A percentile compares a stretch with the other conserved stretches of the same genome.
phyloP scores from a whole-genome alignment of 2,329 filamentous ascomycete species.

The Myotisia sp. region DNA sequence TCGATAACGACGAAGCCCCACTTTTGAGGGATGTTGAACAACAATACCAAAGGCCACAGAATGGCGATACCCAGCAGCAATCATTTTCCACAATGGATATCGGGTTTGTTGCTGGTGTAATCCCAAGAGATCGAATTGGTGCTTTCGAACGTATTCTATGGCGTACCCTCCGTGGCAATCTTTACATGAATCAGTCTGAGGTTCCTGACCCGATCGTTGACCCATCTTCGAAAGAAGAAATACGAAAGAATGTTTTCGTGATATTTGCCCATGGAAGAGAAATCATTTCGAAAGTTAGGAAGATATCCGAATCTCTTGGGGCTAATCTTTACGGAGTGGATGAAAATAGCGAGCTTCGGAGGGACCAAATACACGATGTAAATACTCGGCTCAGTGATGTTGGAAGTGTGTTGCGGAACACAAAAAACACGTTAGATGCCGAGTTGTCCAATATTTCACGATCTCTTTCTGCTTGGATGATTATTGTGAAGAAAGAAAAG shows the following conservation, averaged over 20 bases:
- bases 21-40: constrained; percentile 88
- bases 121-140: constrained; percentile 78
- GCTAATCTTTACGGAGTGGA: constrained; percentile 94
- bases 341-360: constrained; percentile 86
- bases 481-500: constrained; percentile 96
- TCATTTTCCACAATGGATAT: constrained; percentile 98
- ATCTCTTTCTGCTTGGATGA: constrained; percentile 90
- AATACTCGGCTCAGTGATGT: constrained; percentile 86
- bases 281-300: constrained; percentile 95
- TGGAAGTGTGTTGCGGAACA: constrained; percentile 83
- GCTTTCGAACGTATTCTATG: constrained; percentile 96
- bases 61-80: constrained; percentile 52
- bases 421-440: constrained; percentile 81
- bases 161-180: constrained; percentile 89
- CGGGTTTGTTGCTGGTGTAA: constrained; percentile 93
- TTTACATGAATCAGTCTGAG: constrained; percentile 99
- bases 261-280: constrained; percentile 98
- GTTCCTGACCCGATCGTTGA: constrained; percentile 88
- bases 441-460: constrained; percentile 89
- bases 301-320: constrained; percentile 94
- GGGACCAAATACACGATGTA: constrained; percentile 94
- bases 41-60: constrained; percentile 45
- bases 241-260: constrained; percentile 97
- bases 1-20: constrained; percentile 77
- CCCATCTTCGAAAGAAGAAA: constrained; percentile 77